Base-by-base conservation (phyloP, 148 eudicot genomes). In the Euryodendron excelsum region DNA sequence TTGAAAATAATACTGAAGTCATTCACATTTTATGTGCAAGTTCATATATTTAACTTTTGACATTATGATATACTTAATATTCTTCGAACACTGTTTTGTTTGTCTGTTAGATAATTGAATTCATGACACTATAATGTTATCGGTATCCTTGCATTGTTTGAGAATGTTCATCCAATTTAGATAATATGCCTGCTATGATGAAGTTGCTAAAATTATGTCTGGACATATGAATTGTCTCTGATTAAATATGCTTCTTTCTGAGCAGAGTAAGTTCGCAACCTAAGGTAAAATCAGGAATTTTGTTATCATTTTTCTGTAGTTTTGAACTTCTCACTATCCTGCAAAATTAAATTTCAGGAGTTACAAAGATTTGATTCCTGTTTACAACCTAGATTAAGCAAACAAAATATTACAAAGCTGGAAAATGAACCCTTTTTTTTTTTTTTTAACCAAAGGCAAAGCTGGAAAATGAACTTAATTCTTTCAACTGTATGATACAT, bases 221-320 rank as follows among this genome's bases (percentile, higher is more conserved):
- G 88, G 88, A 86, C 88, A 70, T 81, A 76, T 86, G 86, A 83
- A 62, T 45, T 74, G 81, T 75, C 74, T 41, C 7, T 80, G 83
- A 80, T 60, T 84, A 69, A 71, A 39, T 65, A 61, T 33, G 64
- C 77, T 79, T 58, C 62, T 66, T 74, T 75, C 88, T 83, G 88
- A 83, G 88, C 88, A 74, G 53, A 36, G 74, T 20, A 37, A 17
- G 8, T 7, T 41, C 2, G 60, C 20, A 52, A 48, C 30, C 8
- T 3, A 15, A 48, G 14, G 7, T 70, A 20, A 47, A 60, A 60
- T 27, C 33, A 21, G 8, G 15, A 21, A 5, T 55, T 21, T 3
- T 21, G 25, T 18, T 41, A 55, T 21, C 14, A 55, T 55, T 21
- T 18, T 55, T 55, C 23, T 50, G 55, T 17, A 41, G 5, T 4